phyloP scores from a whole-genome alignment of 257 asterid genomes.

The Penstemon eatonii region DNA sequence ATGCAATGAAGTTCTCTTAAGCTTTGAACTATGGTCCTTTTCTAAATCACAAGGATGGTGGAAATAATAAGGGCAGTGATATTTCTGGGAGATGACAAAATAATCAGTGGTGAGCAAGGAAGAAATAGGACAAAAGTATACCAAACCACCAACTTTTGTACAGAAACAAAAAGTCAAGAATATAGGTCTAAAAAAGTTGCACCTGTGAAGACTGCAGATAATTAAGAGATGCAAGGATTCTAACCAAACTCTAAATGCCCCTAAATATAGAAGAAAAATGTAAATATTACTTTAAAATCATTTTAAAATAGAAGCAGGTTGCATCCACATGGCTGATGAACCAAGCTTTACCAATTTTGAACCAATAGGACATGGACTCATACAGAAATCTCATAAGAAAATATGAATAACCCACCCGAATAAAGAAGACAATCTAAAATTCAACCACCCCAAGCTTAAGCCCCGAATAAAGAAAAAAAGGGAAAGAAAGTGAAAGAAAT shows the following conservation, averaged over 20 bases:
- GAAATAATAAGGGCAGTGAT: neutral
- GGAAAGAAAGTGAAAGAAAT: neutral
- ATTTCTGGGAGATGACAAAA: conserved; percentile 33
- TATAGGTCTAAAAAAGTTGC: conserved; percentile 23
- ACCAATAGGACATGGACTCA: neutral
- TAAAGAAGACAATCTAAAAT: neutral
- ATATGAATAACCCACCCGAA: conserved; percentile 17
- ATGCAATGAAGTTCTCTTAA: neutral
- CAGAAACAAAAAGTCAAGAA: conserved; percentile 31
- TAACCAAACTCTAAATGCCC: conserved; percentile 29
- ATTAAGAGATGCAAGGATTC: conserved; percentile 25
- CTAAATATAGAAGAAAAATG: neutral
- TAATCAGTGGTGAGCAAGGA: conserved; percentile 21
- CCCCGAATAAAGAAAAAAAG: neutral
- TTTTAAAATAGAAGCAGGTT: neutral
- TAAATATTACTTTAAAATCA: neutral
- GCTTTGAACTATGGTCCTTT: neutral
- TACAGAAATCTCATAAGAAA: neutral
- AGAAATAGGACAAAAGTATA: conserved; percentile 29
- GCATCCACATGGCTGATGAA: conserved; percentile 4
- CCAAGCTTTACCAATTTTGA: neutral
- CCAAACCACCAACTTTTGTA: conserved; percentile 28
- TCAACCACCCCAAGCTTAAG: neutral
- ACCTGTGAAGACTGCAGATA: conserved; percentile 1
- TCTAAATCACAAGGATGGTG: conserved; percentile 5